Percentiles rank a stretch among this genome's conserved stretches.
Evolutionary conservation across 371 early-diverging fungal genomes (phyloP).

Genomic region (Haplosporangium sp.): DNA sequence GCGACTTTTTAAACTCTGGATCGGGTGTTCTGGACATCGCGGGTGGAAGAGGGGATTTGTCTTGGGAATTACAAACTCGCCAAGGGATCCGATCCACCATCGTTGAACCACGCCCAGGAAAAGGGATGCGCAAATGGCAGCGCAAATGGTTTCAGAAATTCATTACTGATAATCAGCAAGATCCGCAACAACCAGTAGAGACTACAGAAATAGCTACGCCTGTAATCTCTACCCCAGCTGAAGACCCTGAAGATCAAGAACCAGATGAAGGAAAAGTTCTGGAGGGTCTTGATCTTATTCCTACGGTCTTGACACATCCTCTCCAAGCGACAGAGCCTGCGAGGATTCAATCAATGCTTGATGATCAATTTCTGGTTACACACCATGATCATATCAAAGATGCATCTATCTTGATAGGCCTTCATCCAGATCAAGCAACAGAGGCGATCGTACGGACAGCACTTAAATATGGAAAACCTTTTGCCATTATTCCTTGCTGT

Average conservation of each 20-base stretch:
- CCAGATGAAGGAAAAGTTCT: conserved; percentile 18
- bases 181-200: neutral
- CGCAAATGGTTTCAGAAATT: conserved; percentile 58
- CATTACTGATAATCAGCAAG: conserved; percentile 14
- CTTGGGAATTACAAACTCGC: conserved; percentile 62
- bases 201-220: neutral
- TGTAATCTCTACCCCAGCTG: conserved; percentile 1
- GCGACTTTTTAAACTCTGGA: conserved; percentile 33
- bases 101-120: conserved; percentile 66
- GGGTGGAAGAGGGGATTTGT: conserved; percentile 71
- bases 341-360: conserved; percentile 57
- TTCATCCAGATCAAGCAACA: conserved; percentile 74
- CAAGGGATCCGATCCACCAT: conserved; percentile 63
- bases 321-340: conserved; percentile 54
- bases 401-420: conserved; percentile 60
- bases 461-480: conserved; percentile 60
- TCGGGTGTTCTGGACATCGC: conserved; percentile 65
- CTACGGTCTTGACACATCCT: conserved; percentile 38
- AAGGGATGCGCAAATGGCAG: conserved; percentile 61
- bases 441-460: conserved; percentile 69
- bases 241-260: conserved; percentile 26
- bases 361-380: conserved; percentile 58
- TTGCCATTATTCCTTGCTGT: conserved; percentile 73
- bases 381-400: conserved; percentile 47
- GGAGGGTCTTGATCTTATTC: conserved; percentile 35